Base-by-base conservation (phyloP, 2,329 filamentous ascomycete species). In the Fusarium sp. region DNA sequence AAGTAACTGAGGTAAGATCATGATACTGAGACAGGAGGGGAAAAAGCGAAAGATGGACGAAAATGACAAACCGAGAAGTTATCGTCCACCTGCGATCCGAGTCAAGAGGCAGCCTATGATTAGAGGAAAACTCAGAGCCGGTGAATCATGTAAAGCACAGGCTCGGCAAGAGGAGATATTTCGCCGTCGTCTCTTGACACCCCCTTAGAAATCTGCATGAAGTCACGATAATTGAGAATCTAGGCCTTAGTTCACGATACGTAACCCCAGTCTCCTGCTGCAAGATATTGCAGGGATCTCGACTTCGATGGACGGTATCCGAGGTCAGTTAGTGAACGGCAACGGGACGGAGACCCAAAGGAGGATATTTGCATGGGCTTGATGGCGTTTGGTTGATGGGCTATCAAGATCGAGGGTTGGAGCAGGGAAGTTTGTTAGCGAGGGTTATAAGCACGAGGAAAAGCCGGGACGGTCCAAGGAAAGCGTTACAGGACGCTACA, bases 371-470 rank as follows among this genome's bases (percentile, higher is more conserved):
- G 22, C 38, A 61, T 36, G 56, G 54, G 45, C 22, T 45, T 45
- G 42, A 44, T 20, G 59, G 58, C 28, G 36, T 60, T 41, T 68
- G 52, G 47, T 47, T 28, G 52, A 24, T 50, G 52, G 34, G 44
- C 10, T 62, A 62, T 44, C 68, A 59, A 45, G 42, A 55, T 42
- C 62, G 54, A 59, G 9, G 47, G 13, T 47, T 34, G 42, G 48
- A 30, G 50, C 48, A 47, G 55, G 51, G 26, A 54, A 39, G 36
- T 58, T 44, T 62, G 57, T 57, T 47, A 62, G 69, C 56, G 42
- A 62, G 32, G 38, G 38, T 48, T 47, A 68, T 38, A 45, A 24
- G 54, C 38, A 79, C 78, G 78, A 80, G 70, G 78, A 80, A 67
- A 68, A 75, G 66, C 55, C 78, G 78, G 78, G 66, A 74, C 50